Percentiles rank a stretch among this genome's conserved stretches.
Conservation (phyloP, 176 grass and related monocot genomes). For the Eragrostis curvula region DNA sequence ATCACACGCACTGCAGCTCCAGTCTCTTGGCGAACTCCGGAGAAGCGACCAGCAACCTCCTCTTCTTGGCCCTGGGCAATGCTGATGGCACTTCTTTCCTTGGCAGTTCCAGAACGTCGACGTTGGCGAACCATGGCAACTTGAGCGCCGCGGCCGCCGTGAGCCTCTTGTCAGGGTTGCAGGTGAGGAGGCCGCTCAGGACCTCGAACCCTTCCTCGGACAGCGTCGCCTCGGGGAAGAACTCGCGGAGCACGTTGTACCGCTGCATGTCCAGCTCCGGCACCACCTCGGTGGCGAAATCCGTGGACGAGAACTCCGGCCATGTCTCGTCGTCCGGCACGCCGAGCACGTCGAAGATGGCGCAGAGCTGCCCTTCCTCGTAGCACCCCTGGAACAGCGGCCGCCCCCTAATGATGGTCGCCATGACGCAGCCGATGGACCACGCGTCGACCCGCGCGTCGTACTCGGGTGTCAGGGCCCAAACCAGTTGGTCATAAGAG, state of each 20-base stretch:
- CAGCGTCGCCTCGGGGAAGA: too few species aligned
- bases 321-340: background rate
- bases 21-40: too few species aligned
- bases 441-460: constrained; percentile 34
- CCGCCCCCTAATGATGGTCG: constrained; percentile 18
- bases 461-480: too few species aligned
- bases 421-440: constrained; percentile 56
- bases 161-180: too few species aligned
- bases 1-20: too few species aligned
- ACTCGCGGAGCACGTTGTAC: background rate
- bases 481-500: too few species aligned
- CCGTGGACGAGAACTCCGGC: background rate
- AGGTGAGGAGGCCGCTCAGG: background rate
- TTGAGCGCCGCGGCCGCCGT: background rate
- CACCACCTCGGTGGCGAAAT: background rate
- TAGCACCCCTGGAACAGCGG: background rate
- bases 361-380: constrained; percentile 16
- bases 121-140: background rate
- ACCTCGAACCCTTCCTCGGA: background rate
- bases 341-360: constrained; percentile 29
- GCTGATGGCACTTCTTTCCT: background rate
- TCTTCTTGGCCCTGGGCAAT: too few species aligned
- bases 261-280: background rate
- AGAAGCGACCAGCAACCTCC: too few species aligned
- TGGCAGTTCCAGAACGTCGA: background rate